Base-by-base conservation (phyloP, 495 filamentous ascomycete species). In the Hypoxylon perforatum region DNA sequence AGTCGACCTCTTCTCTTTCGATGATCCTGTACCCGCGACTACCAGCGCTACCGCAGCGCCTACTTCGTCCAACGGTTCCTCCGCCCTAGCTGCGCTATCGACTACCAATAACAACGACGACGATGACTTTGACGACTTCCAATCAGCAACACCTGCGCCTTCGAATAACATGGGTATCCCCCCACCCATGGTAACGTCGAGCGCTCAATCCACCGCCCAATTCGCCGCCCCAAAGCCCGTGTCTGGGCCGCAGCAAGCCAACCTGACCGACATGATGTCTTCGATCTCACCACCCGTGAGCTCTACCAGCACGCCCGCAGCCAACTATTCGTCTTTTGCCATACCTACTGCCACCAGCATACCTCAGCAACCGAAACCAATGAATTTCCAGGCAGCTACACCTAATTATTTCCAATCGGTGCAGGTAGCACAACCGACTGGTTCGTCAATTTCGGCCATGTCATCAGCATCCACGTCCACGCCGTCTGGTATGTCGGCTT, bases 101-200 rank as follows among this genome's bases (percentile, higher is more conserved):
- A 51, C 47, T 23, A 12, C 62, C 35, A 60, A 72, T 41, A 74
- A 72, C 44, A 74, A 78, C 28, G 93, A 96, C 62, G 94, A 99
- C 67, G 95, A 99, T 68, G 96, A 98, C 50, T 98, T 98, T 68
- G 95, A 98, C 73, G 96, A 98, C 74, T 98, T 98, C 84, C 92
- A 96, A 76, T 94, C 93, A n/a, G 95, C 96, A 14, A 82, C 91
- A 4, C 88, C 92, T 28, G 66, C 81, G 57, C 53, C 79, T 19
- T 53, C 78, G 46, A 67, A 81, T 22, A 71, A 75, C 45, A 83
- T 85, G 64, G 69, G 77, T 4, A 80, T 88, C 30, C 77, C 82
- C 3, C 73, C 84, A 9, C 83, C 91, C 14, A 82, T 86, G 48
- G 84, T 88, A 25, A 88, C 87, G n/a, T 85, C 85, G 25, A 88